A percentile compares a stretch with the other conserved stretches of the same genome.
Conservation (phyloP, 2,329 filamentous ascomycete genomes). For the Seiridium unicorne region DNA sequence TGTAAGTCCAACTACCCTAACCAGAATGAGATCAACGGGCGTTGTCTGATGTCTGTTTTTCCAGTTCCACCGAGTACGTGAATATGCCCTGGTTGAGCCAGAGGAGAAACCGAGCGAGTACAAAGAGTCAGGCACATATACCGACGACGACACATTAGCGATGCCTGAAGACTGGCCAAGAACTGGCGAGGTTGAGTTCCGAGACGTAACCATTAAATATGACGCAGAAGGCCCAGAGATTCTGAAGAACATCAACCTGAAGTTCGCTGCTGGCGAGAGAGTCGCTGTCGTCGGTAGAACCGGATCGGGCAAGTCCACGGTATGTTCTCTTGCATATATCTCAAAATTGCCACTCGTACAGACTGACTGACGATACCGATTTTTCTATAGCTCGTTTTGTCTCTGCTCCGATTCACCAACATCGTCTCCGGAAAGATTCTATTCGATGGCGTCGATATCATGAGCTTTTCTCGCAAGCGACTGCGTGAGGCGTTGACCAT, state of each 20-base stretch:
- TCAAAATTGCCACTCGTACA: no score
- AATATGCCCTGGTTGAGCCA: conserved; percentile 44
- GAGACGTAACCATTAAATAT: conserved; percentile 50
- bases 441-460: conserved; percentile 56
- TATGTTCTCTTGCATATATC: conserved; percentile 35
- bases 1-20: conserved; percentile 29
- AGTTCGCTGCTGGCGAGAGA: conserved; percentile 65
- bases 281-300: conserved; percentile 81
- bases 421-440: conserved; percentile 50
- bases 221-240: conserved; percentile 44
- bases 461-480: conserved; percentile 45
- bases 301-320: conserved; percentile 79
- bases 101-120: conserved; percentile 43
- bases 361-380: no score
- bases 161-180: conserved; percentile 44
- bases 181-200: conserved; percentile 48
- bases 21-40: neutral
- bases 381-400: conserved; percentile 44
- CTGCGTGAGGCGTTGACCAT: conserved; percentile 55
- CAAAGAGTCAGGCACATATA: conserved; percentile 36
- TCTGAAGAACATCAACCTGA: conserved; percentile 48
- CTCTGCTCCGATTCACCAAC: conserved; percentile 53
- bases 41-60: no score
- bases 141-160: conserved; percentile 33
- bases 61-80: conserved; percentile 48